Evolutionary conservation across 2,329 filamentous ascomycete genomes (phyloP).

Genomic region (Fusarium nanum): DNA sequence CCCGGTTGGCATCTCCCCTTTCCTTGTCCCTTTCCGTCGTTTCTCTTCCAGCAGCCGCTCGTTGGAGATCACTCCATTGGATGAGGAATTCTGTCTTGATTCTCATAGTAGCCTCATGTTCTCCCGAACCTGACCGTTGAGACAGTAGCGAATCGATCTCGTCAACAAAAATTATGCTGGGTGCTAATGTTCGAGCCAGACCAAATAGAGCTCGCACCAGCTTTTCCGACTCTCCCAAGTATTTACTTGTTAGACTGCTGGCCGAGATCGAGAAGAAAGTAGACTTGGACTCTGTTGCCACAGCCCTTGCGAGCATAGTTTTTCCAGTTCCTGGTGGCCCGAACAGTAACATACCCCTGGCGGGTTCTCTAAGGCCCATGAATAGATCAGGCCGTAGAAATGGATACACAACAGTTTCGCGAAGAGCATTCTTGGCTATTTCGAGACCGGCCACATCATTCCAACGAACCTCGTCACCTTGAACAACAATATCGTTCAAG

Average conservation of each 20-base stretch:
- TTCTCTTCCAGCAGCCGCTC: slow-evolving; percentile 89
- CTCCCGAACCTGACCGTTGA: slow-evolving; percentile 81
- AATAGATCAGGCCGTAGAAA: slow-evolving; percentile 96
- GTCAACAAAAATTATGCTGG: slow-evolving; percentile 97
- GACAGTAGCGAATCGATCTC: slow-evolving; percentile 96
- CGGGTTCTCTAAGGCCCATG: slow-evolving; percentile 93
- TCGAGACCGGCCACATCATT: slow-evolving; percentile 91
- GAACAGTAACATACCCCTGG: slow-evolving; percentile 94
- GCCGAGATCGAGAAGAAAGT: slow-evolving; percentile 98
- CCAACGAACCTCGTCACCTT: slow-evolving; percentile 96
- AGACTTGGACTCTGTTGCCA: slow-evolving; percentile 92
- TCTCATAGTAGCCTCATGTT: slow-evolving; percentile 91
- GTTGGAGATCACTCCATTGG: slow-evolving; percentile 94
- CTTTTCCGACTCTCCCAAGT: slow-evolving; percentile 95
- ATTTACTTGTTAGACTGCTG: slow-evolving; percentile 94
- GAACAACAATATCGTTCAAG: slow-evolving; percentile 93
- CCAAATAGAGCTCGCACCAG: slow-evolving; percentile 91
- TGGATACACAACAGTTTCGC: slow-evolving; percentile 96
- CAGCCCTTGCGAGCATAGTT: slow-evolving; percentile 92
- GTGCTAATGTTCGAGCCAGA: slow-evolving; percentile 88
- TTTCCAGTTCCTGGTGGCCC: slow-evolving; percentile 98
- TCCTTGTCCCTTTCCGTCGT: slow-evolving; percentile 73
- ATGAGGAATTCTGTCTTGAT: slow-evolving; percentile 99
- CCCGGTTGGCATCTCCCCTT: slow-evolving; percentile 83
- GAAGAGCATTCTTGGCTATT: slow-evolving; percentile 88